phyloP scores from a whole-genome alignment of 208 protist species.

The Crithidia mellificae region DNA sequence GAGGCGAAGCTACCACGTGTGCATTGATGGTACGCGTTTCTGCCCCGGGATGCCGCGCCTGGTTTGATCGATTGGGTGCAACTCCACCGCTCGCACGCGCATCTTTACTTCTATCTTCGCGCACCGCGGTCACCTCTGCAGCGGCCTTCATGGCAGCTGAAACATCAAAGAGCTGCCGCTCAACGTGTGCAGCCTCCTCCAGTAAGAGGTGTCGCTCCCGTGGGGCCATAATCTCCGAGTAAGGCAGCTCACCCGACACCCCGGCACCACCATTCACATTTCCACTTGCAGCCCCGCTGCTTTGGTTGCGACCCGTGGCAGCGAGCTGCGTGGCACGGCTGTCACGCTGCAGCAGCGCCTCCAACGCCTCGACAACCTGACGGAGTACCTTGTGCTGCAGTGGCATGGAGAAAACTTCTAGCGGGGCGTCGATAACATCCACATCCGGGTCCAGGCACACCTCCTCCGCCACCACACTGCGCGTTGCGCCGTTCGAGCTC shows the following conservation, averaged over 20 bases:
- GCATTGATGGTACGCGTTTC: not conserved
- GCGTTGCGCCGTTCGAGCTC: too few relatives aligned
- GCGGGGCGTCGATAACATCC: constrained; percentile 3
- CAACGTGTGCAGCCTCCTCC: constrained; percentile 32
- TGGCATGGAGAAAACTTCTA: constrained; percentile 8
- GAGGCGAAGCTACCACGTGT: constrained; percentile 4
- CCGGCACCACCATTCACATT: too few relatives aligned
- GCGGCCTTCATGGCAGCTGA: not conserved
- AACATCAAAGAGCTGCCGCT: constrained; percentile 27
- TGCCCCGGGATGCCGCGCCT: too few relatives aligned
- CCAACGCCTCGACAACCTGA: constrained; percentile 41
- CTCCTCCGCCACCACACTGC: not conserved
- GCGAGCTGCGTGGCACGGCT: constrained; percentile 11
- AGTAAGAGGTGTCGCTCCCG: constrained; percentile 36
- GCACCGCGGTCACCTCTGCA: not conserved
- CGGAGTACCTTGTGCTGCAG: constrained; percentile 37
- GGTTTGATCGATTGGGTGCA: too few relatives aligned
- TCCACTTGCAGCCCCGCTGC: too few relatives aligned
- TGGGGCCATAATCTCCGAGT: constrained; percentile 31
- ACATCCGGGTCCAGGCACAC: not conserved
- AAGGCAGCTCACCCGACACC: too few relatives aligned
- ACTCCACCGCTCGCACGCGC: not conserved
- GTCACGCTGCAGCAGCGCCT: constrained; percentile 34
- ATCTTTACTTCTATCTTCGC: too few relatives aligned
- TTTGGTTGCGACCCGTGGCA: too few relatives aligned